Base-by-base conservation (phyloP, 805 yeast species). In the Wickerhamiella bombiphila region DNA sequence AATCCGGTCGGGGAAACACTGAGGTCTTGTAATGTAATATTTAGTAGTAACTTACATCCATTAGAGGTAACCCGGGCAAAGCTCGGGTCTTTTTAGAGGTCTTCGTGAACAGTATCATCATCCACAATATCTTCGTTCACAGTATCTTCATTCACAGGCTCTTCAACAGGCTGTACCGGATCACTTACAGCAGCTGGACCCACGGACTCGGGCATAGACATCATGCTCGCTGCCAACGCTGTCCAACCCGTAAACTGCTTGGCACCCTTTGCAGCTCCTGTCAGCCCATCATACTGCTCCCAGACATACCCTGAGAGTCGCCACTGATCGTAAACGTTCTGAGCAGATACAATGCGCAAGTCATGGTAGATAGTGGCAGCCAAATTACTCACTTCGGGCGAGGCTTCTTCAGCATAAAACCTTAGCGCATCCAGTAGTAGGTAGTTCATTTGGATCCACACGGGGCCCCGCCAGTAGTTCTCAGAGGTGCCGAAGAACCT, bases 191-290 rank as follows among this genome's bases (percentile, higher is more conserved):
- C 18, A 9, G 5, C 25, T 25, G 29, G 13, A 16, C 29, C 24
- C 4, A 37, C 31, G n/a, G 22, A 9, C 35, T 70, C 76, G 1
- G 91, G 88, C 91, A 80, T 77, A 39, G 69, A 68, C 88, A 91
- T 79, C 52, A 91, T 80, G 44, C 73, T 64, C 4, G 80, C 72
- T 9, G 80, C 79, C 42, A 83, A 60, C 1, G 93, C 74, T 1
- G 96, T 76, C 98, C 98, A 91, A 2, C 98, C 98, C 30, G 82
- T 65, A 60, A 91, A 91, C 54, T 82, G 88, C 56, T 80, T 76
- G 7, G 88, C 86, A 5, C 96, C 86, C 46, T 70, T 70, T 2
- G 83, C 80, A 2, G 59, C 54, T 1, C 98, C 98, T 6, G 74
- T 72, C 11, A 49, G 53, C 44, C 82, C 88, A 46, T 80, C 76